These are phyloP conservation scores for Carex scoparia DNA, from an alignment of 176 grass and related monocot genomes.

Conservation along the genomic window DNA sequence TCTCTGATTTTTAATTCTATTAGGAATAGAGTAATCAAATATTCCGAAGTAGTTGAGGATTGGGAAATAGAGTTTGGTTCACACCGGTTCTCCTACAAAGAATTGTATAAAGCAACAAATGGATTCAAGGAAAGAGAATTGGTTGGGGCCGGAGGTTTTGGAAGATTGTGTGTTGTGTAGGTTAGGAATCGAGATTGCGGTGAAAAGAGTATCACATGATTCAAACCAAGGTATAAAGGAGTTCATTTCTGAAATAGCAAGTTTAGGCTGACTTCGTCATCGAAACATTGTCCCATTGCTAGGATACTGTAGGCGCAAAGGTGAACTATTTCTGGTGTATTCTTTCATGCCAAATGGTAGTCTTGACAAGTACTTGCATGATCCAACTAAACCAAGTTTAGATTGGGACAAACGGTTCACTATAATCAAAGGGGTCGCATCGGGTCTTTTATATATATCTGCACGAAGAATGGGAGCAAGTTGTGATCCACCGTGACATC, in stretches of 20 bases:
- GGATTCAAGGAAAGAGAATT: slow-evolving; percentile 36
- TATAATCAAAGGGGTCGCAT: slow-evolving; percentile 30
- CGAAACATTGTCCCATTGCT: slow-evolving; percentile 26
- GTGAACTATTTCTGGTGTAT: slow-evolving; percentile 31
- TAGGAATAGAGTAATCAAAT: neutral
- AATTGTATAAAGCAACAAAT: slow-evolving; percentile 40
- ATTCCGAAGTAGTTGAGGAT: slow-evolving; percentile 35
- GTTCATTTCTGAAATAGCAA: slow-evolving; percentile 35
- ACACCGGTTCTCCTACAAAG: slow-evolving; percentile 43
- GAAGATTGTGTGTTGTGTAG: slow-evolving; percentile 34
- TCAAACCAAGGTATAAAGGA: slow-evolving; percentile 44
- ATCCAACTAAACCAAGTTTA: neutral
- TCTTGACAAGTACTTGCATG: slow-evolving; percentile 24
- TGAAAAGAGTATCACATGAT: slow-evolving; percentile 36
- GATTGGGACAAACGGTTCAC: slow-evolving; percentile 11
- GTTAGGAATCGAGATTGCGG: slow-evolving; percentile 21
- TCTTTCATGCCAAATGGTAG: slow-evolving; percentile 36
- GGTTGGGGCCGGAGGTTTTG: slow-evolving; percentile 48
- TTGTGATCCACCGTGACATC: neutral
- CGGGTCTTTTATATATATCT: slow-evolving; percentile 31
- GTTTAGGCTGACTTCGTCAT: slow-evolving; percentile 34
- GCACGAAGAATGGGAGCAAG: slow-evolving; percentile 30
- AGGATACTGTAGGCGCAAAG: slow-evolving; percentile 33
- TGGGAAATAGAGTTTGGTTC: slow-evolving; percentile 38
- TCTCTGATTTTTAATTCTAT: neutral